phyloP scores from a whole-genome alignment of 441 rosid species.

The Metrosideros polymorpha region DNA sequence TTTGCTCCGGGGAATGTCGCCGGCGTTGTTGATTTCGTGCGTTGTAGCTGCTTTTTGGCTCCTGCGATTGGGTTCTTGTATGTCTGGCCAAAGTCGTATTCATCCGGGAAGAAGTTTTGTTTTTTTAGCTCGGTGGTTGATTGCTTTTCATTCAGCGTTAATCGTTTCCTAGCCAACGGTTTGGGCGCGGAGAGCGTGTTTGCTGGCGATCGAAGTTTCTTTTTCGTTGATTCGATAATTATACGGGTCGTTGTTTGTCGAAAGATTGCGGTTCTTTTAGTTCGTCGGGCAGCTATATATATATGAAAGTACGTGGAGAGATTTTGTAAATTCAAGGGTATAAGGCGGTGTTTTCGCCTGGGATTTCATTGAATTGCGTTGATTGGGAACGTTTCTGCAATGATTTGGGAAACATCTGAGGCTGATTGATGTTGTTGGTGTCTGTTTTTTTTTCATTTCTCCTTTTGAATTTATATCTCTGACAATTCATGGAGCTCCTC shows the following conservation, averaged over 20 bases:
- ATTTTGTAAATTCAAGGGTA: neutral
- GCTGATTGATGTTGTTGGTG: neutral
- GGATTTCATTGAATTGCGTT: neutral
- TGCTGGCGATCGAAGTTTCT: neutral
- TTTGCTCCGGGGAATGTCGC: neutral
- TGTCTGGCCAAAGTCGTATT: neutral
- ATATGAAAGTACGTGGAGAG: neutral
- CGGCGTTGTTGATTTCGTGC: neutral
- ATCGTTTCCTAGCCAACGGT: neutral
- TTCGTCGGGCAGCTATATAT: neutral
- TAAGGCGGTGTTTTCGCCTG: neutral
- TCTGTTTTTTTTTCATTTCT: neutral
- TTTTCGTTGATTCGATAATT: neutral
- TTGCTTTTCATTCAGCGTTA: neutral
- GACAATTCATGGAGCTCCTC: neutral
- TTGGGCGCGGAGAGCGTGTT: neutral
- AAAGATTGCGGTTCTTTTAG: neutral
- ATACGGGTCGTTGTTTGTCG: neutral
- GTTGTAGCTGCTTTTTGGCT: neutral
- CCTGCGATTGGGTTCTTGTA: neutral
- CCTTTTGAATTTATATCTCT: neutral
- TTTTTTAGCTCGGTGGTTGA: neutral
- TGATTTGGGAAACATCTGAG: neutral
- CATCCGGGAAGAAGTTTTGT: neutral
- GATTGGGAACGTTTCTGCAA: neutral